Evolutionary conservation across 495 filamentous ascomycete genomes (phyloP).

Genomic region (Trichoderma asperelloides): DNA sequence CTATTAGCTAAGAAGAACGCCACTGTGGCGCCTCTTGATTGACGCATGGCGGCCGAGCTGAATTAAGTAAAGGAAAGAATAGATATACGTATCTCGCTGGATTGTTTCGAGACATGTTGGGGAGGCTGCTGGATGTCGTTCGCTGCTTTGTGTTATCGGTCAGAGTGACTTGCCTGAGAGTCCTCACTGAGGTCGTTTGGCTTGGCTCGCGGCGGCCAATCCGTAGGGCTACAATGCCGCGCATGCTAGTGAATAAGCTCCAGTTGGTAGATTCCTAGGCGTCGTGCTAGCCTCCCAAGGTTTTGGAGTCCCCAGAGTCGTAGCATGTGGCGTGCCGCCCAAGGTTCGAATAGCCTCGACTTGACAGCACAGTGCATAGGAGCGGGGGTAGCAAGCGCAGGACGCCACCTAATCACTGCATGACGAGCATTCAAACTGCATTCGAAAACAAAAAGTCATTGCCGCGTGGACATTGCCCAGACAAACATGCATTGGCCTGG

Average conservation of each 20-base stretch:
- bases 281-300: neutral
- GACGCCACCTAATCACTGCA: constrained; percentile 4
- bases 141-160: no score
- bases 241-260: neutral
- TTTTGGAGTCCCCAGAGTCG: neutral
- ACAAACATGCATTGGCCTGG: neutral
- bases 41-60: no score
- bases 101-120: no score
- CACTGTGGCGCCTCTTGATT: no score
- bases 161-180: no score
- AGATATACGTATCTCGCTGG: no score
- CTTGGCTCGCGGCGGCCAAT: neutral
- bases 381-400: neutral
- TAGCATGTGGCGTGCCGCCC: neutral
- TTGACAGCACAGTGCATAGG: neutral
- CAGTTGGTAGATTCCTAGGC: neutral
- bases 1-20: no score
- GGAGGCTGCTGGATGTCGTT: no score
- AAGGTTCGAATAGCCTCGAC: constrained; percentile 4
- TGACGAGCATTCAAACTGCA: neutral
- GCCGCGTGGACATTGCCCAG: neutral
- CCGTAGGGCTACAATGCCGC: constrained; percentile 3
- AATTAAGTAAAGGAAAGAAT: no score
- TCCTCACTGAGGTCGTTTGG: neutral
- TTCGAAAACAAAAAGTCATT: neutral